Percentiles rank a stretch among this genome's conserved stretches.
Evolutionary conservation across 108 stramenopile species (phyloP).

Genomic region (Fistulifera solaris): DNA sequence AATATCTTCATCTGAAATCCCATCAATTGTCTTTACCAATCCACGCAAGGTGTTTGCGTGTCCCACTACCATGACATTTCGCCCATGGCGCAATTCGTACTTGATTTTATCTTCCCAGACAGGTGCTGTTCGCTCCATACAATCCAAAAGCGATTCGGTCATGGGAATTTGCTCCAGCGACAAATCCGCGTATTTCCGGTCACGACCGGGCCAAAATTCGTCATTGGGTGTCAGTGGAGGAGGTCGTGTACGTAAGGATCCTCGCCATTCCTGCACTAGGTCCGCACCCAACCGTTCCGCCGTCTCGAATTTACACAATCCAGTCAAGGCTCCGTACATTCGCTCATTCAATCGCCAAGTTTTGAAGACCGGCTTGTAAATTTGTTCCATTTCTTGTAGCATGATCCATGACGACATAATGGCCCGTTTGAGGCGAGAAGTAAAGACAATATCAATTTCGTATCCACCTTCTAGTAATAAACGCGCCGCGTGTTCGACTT

Average conservation of each 20-base stretch:
- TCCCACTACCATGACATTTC: conserved; percentile 88
- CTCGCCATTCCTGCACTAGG: conserved; percentile 78
- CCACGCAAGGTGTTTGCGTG: conserved; percentile 88
- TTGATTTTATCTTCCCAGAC: conserved; percentile 83
- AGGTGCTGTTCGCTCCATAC: conserved; percentile 77
- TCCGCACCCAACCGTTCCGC: conserved; percentile 75
- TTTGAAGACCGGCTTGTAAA: conserved; percentile 87
- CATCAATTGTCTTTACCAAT: conserved; percentile 47
- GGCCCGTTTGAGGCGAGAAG: conserved; percentile 82
- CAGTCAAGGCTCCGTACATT: conserved; percentile 87
- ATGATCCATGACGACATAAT: conserved; percentile 86
- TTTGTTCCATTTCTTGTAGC: conserved; percentile 75
- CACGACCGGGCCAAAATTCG: conserved; percentile 78
- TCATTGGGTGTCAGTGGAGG: conserved; percentile 61
- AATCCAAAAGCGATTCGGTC: conserved; percentile 82
- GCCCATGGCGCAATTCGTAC: conserved; percentile 68
- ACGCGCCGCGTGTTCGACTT: conserved; percentile 50
- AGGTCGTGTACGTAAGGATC: conserved; percentile 40
- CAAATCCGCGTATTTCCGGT: conserved; percentile 79
- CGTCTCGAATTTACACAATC: conserved; percentile 75
- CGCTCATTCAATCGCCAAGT: conserved; percentile 92
- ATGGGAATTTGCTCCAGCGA: conserved; percentile 69
- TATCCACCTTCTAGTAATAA: conserved; percentile 77
- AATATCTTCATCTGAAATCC: conserved; percentile 56
- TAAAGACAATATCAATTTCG: conserved; percentile 87